A percentile compares a stretch with the other conserved stretches of the same genome.
Evolutionary conservation across 163 green algal genomes (phyloP).

Genomic region (Smithsoniella earleae): DNA sequence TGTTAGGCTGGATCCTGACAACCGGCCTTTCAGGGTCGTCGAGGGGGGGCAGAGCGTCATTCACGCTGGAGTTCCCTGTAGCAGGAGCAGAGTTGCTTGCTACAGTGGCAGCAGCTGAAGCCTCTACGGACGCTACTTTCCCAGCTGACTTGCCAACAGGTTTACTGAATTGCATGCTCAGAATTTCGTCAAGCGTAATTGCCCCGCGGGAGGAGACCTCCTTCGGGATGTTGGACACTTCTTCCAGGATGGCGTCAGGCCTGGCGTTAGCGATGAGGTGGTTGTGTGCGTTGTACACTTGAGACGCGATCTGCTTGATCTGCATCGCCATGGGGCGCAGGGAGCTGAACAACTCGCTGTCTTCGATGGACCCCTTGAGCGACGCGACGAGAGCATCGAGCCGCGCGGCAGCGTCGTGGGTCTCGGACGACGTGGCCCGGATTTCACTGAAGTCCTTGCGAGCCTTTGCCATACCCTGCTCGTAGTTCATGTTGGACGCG

Average conservation of each 20-base stretch:
- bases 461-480: background rate
- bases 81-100: too few relatives aligned
- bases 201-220: background rate
- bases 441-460: conserved; percentile 2
- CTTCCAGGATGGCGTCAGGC: conserved; percentile 27
- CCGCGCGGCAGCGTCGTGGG: conserved; percentile 11
- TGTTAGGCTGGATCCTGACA: too few relatives aligned
- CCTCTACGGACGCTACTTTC: too few relatives aligned
- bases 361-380: background rate
- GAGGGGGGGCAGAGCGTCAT: too few relatives aligned
- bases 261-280: background rate
- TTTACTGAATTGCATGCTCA: conserved; percentile 18
- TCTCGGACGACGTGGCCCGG: background rate
- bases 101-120: too few relatives aligned
- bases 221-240: background rate
- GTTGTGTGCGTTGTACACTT: conserved; percentile 24
- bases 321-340: conserved; percentile 29
- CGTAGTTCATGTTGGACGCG: conserved; percentile 21
- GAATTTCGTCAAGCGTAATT: conserved; percentile 13
- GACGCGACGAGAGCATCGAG: conserved; percentile 9
- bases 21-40: too few relatives aligned
- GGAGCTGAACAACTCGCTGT: conserved; percentile 4
- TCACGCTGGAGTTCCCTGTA: too few relatives aligned
- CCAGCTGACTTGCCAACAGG: too few relatives aligned
- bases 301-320: conserved; percentile 21